Percentiles rank a stretch among this genome's conserved stretches.
Conservation (phyloP, 2,329 filamentous ascomycete species). For the Aaosphaeria arxii region DNA sequence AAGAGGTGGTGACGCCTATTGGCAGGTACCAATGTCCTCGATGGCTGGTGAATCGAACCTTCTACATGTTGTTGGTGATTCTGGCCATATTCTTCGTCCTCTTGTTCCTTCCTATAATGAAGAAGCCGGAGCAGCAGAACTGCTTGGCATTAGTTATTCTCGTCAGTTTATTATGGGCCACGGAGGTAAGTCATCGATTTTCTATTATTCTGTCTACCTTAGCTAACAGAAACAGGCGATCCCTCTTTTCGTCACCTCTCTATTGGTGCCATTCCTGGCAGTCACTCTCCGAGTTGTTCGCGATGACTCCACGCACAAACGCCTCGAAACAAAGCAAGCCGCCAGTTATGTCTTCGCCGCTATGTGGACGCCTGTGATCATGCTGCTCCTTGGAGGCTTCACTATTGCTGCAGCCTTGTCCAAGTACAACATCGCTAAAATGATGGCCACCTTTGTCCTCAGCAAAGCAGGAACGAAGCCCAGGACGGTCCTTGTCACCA, state of each 20-base stretch:
- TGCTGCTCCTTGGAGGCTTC: slow-evolving; percentile 94
- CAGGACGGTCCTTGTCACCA: slow-evolving; percentile 85
- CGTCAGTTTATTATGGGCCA: slow-evolving; percentile 93
- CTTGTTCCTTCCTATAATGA: slow-evolving; percentile 76
- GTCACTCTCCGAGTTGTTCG: slow-evolving; percentile 84
- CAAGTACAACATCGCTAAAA: slow-evolving; percentile 97
- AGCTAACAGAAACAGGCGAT: slow-evolving; percentile 62
- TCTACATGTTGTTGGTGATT: slow-evolving; percentile 71
- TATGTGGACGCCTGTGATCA: slow-evolving; percentile 99
- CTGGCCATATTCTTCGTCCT: slow-evolving; percentile 71
- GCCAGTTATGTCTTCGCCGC: slow-evolving; percentile 83
- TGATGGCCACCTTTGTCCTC: slow-evolving; percentile 91
- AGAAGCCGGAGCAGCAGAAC: slow-evolving; percentile 87
- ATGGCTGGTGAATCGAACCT: slow-evolving; percentile 81
- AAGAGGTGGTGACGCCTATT: slow-evolving; percentile 74
- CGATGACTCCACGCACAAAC: slow-evolving; percentile 65
- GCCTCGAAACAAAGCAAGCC: slow-evolving; percentile 76
- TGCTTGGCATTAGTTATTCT: slow-evolving; percentile 92
- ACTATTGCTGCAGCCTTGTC: slow-evolving; percentile 92
- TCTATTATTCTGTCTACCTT: not conserved
- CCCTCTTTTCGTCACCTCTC: slow-evolving; percentile 91
- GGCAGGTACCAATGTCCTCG: slow-evolving; percentile 72
- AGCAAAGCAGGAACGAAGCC: slow-evolving; percentile 95
- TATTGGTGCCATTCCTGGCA: slow-evolving; percentile 89
- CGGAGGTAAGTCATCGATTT: slow-evolving; percentile 61